Evolutionary conservation across 139 green algal species (phyloP).

Genomic region (Mesostigma viride): DNA sequence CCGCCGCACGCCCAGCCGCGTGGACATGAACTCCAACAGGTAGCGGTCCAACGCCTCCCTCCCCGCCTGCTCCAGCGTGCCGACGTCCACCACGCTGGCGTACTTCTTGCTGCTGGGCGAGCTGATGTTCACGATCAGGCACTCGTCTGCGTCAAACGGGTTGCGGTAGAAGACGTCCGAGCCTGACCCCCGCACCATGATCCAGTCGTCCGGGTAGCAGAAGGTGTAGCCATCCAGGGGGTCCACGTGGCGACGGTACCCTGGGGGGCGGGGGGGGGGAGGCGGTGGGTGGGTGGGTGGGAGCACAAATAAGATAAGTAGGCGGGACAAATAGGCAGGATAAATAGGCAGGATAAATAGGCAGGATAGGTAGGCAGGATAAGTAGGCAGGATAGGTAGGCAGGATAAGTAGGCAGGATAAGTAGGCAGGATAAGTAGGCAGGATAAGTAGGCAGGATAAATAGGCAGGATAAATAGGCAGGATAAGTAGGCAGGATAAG

Average conservation of each 20-base stretch:
- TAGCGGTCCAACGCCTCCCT: constrained; percentile 54
- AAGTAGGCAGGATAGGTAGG: no score
- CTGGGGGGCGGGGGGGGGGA: no score
- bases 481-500: no score
- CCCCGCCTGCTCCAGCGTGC: constrained; percentile 62
- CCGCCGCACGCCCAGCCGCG: constrained; percentile 65
- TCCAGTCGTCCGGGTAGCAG: constrained; percentile 24
- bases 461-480: no score
- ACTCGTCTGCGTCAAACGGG: constrained; percentile 70
- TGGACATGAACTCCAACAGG: constrained; percentile 90
- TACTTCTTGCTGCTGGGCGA: constrained; percentile 73
- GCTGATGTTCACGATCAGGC: constrained; percentile 80
- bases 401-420: no score
- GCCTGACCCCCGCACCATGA: constrained; percentile 25
- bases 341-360: no score
- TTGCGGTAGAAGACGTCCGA: constrained; percentile 47
- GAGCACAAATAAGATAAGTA: no score
- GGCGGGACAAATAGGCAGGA: no score
- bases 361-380: no score
- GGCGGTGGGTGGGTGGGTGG: no score
- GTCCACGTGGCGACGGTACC: constrained; percentile 4
- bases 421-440: no score
- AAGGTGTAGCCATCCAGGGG: constrained; percentile 28
- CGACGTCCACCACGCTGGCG: constrained; percentile 57
- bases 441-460: no score